These are phyloP conservation scores for Leucocoprinus gongylophorus DNA, from an alignment of 1,284 basidiomycete genomes.

Conservation along the genomic window DNA sequence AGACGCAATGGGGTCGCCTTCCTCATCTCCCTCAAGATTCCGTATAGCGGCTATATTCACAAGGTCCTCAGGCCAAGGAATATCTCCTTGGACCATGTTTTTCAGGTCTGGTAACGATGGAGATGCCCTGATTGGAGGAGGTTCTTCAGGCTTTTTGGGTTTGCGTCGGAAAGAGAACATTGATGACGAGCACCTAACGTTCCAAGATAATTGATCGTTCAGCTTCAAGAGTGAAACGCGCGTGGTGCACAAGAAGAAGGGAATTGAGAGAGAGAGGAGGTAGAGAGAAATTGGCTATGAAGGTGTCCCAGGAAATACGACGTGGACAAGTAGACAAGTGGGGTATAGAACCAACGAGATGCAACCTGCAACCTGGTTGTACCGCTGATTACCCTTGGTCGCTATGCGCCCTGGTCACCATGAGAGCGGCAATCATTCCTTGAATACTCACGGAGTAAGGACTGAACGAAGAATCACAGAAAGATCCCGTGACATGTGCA, in stretches of 20 bases:
- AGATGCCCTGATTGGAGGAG: slow-evolving; percentile 47
- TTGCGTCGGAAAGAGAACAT: slow-evolving; percentile 77
- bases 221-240: not conserved
- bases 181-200: not conserved
- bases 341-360: not conserved
- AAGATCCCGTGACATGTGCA: too few species aligned
- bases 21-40: slow-evolving; percentile 21
- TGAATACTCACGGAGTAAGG: too few species aligned
- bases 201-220: slow-evolving; percentile 9
- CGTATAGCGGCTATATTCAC: slow-evolving; percentile 62
- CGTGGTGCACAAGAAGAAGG: not conserved
- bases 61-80: slow-evolving; percentile 74
- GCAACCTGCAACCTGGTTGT: not conserved
- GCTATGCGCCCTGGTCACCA: slow-evolving; percentile 6
- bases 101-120: slow-evolving; percentile 71
- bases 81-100: slow-evolving; percentile 45
- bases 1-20: not conserved
- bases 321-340: not conserved
- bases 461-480: too few species aligned
- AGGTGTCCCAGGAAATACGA: not conserved
- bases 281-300: not conserved
- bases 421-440: not conserved
- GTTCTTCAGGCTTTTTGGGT: slow-evolving; percentile 47
- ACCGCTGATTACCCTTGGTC: slow-evolving; percentile 3
- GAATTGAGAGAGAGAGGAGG: not conserved